Conservation (phyloP, 176 grass and related monocot genomes). For the Cymbopogon citratus region DNA sequence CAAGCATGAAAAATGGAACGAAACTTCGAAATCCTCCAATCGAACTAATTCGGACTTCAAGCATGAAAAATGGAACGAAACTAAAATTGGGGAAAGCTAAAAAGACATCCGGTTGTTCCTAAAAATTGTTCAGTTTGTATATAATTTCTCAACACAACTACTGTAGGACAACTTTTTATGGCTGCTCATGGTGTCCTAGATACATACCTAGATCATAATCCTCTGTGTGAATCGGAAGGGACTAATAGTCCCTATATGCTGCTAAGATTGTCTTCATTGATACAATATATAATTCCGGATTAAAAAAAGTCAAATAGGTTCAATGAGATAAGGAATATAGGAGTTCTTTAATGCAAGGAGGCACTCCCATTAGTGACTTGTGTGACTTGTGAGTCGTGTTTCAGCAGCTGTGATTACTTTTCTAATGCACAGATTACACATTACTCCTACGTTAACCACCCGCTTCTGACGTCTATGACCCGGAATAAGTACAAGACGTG, state of each 20-base stretch:
- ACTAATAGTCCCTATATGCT: background rate
- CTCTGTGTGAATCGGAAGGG: conserved; percentile 18
- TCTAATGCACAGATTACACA: background rate
- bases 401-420: conserved; percentile 4
- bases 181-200: background rate
- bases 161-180: background rate
- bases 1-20: background rate
- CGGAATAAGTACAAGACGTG: conserved; percentile 1
- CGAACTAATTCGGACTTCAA: background rate
- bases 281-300: background rate
- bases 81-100: background rate
- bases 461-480: conserved; percentile 22
- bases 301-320: conserved; percentile 11
- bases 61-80: background rate
- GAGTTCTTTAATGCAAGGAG: background rate
- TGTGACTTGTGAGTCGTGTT: conserved; percentile 35
- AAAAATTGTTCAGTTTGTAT: background rate
- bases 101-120: background rate
- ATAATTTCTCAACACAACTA: background rate
- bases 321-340: conserved; percentile 19
- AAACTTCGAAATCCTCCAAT: background rate
- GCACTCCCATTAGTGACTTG: background rate
- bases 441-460: background rate
- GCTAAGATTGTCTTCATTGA: conserved; percentile 20
- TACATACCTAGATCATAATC: background rate